Conservation (phyloP, 306 rosid genomes). For the Lathyrus tuberosus region DNA sequence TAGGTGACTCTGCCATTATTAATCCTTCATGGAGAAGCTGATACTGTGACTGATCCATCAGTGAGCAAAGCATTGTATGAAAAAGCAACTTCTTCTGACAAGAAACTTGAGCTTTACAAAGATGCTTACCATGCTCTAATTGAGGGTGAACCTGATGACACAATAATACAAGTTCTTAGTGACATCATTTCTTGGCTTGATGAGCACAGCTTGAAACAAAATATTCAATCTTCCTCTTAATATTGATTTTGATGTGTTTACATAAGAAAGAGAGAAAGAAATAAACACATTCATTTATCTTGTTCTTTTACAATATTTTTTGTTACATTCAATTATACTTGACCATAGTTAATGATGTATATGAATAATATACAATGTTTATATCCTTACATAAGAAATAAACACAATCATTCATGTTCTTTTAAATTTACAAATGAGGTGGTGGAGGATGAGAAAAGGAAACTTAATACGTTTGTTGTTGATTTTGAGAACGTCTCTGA, state of each 20-base stretch:
- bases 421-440: too few relatives aligned
- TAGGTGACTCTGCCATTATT: slow-evolving; percentile 84
- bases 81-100: slow-evolving; percentile 78
- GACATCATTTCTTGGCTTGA: slow-evolving; percentile 87
- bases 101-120: slow-evolving; percentile 71
- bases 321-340: background rate
- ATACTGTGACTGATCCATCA: slow-evolving; percentile 84
- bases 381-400: background rate
- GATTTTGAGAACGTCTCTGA: too few relatives aligned
- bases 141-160: slow-evolving; percentile 95
- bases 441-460: background rate
- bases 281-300: background rate
- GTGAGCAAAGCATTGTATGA: slow-evolving; percentile 82
- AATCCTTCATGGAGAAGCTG: slow-evolving; percentile 90
- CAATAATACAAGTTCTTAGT: slow-evolving; percentile 52
- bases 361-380: background rate
- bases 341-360: background rate
- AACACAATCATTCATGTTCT: background rate
- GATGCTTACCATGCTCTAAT: slow-evolving; percentile 82
- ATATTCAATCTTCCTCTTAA: slow-evolving; percentile 25
- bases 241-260: background rate
- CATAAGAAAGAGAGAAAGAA: background rate
- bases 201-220: slow-evolving; percentile 45
- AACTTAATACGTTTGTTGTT: too few relatives aligned
- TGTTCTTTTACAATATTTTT: background rate